Evolutionary conservation across 1,284 basidiomycete genomes (phyloP).

Genomic region (Sparassis latifolia): DNA sequence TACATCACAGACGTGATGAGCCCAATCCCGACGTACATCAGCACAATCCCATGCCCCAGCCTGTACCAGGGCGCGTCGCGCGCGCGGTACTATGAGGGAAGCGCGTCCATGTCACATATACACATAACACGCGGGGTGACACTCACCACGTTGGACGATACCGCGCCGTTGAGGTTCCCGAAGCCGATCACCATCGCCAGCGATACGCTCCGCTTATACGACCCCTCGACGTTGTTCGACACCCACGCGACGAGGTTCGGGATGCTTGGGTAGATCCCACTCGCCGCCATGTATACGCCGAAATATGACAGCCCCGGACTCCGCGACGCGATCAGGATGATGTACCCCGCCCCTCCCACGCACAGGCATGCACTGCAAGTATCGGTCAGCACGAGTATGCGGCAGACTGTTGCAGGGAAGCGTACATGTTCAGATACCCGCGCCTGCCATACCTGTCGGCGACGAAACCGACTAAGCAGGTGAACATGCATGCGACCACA

Average conservation of each 20-base stretch:
- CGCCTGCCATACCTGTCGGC: slow-evolving; percentile 57
- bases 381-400: slow-evolving; percentile 12
- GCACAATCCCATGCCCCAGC: slow-evolving; percentile 44
- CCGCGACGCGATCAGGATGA: slow-evolving; percentile 58
- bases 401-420: slow-evolving; percentile 3
- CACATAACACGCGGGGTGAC: neutral
- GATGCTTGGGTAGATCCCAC: slow-evolving; percentile 69
- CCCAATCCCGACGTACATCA: slow-evolving; percentile 43
- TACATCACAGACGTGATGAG: slow-evolving; percentile 34
- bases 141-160: slow-evolving; percentile 39
- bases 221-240: slow-evolving; percentile 64
- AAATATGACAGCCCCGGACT: slow-evolving; percentile 63
- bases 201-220: slow-evolving; percentile 38
- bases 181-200: slow-evolving; percentile 36
- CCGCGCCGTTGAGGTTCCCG: slow-evolving; percentile 41
- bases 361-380: slow-evolving; percentile 21
- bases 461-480: slow-evolving; percentile 54
- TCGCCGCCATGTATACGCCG: slow-evolving; percentile 64
- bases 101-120: neutral
- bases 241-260: slow-evolving; percentile 70
- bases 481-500: slow-evolving; percentile 56
- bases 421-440: slow-evolving; percentile 59
- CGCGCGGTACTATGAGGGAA: slow-evolving; percentile 13
- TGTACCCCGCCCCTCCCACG: slow-evolving; percentile 48
- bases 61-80: slow-evolving; percentile 37